Percentiles rank a stretch among this genome's conserved stretches.
Evolutionary conservation across 2,329 filamentous ascomycete species (phyloP).

Genomic region (Pleurostoma richardsiae): DNA sequence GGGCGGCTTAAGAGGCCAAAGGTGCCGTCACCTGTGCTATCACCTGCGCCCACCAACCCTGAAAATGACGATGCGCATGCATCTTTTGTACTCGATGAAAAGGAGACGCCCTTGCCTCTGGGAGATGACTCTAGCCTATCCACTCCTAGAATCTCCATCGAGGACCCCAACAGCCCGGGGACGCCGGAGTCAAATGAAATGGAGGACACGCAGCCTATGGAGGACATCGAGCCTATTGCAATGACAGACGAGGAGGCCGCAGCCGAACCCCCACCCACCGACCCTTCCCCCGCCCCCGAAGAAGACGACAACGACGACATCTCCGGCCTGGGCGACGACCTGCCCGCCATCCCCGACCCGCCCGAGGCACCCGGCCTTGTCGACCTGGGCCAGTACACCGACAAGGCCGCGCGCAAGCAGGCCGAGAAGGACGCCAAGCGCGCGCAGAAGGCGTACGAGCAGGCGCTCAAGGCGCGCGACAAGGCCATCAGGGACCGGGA

Average conservation of each 20-base stretch:
- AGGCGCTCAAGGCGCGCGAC: constrained; percentile 61
- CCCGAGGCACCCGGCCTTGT: constrained; percentile 51
- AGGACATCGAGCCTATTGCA: constrained; percentile 32
- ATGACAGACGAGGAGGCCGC: constrained; percentile 18
- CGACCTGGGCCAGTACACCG: constrained; percentile 52
- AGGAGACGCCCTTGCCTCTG: constrained; percentile 5
- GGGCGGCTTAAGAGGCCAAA: constrained; percentile 57
- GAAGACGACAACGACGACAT: constrained; percentile 7
- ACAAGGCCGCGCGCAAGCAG: constrained; percentile 62
- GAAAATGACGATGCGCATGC: too few species aligned
- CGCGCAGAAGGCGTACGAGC: constrained; percentile 58
- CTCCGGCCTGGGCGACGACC: constrained; percentile 14
- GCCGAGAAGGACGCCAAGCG: constrained; percentile 65
- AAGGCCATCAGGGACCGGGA: constrained; percentile 58
- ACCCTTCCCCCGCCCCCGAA: background rate
- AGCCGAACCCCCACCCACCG: background rate
- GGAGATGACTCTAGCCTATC: constrained; percentile 8
- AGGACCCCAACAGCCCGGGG: constrained; percentile 33
- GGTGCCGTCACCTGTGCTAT: constrained; percentile 4
- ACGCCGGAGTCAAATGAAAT: constrained; percentile 7
- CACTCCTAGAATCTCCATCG: constrained; percentile 38
- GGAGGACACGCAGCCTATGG: constrained; percentile 4
- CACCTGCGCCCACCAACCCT: background rate
- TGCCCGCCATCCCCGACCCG: constrained; percentile 38
- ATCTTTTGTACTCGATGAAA: constrained; percentile 11